A percentile compares a stretch with the other conserved stretches of the same genome.
Conservation (phyloP, 345 rosid genomes). For the Erodium maritimum region DNA sequence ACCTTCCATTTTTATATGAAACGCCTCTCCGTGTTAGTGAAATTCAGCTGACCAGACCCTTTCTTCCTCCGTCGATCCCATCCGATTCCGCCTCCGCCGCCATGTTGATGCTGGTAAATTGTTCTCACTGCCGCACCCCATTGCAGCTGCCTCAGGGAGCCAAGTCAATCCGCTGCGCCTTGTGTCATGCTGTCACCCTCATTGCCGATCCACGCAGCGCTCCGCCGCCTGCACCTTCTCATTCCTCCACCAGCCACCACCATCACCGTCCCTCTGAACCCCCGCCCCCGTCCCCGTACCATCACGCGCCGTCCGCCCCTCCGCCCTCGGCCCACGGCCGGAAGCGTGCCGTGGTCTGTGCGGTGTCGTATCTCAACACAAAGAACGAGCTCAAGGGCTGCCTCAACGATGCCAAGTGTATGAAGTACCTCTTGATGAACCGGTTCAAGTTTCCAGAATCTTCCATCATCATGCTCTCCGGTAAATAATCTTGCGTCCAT, state of each 20-base stretch:
- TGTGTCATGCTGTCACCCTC: slow-evolving; percentile 51
- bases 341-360: slow-evolving; percentile 75
- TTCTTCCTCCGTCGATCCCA: too few relatives aligned
- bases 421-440: slow-evolving; percentile 72
- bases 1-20: too few relatives aligned
- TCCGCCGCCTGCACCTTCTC: slow-evolving; percentile 4
- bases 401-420: slow-evolving; percentile 69
- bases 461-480: slow-evolving; percentile 69
- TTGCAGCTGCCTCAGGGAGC: slow-evolving; percentile 63
- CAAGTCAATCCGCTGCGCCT: slow-evolving; percentile 52
- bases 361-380: slow-evolving; percentile 48
- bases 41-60: too few relatives aligned
- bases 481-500: not conserved
- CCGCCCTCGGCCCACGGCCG: slow-evolving; percentile 42
- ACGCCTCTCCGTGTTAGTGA: too few relatives aligned
- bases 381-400: slow-evolving; percentile 66
- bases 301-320: slow-evolving; percentile 41
- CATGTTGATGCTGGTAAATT: slow-evolving; percentile 49
- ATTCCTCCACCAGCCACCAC: slow-evolving; percentile 8
- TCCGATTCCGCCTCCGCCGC: not conserved
- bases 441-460: slow-evolving; percentile 73
- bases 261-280: slow-evolving; percentile 9
- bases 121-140: slow-evolving; percentile 59
- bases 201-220: slow-evolving; percentile 23
- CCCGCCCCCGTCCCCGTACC: slow-evolving; percentile 26